Conservation (phyloP, 345 rosid species). For the Trapa incisa region DNA sequence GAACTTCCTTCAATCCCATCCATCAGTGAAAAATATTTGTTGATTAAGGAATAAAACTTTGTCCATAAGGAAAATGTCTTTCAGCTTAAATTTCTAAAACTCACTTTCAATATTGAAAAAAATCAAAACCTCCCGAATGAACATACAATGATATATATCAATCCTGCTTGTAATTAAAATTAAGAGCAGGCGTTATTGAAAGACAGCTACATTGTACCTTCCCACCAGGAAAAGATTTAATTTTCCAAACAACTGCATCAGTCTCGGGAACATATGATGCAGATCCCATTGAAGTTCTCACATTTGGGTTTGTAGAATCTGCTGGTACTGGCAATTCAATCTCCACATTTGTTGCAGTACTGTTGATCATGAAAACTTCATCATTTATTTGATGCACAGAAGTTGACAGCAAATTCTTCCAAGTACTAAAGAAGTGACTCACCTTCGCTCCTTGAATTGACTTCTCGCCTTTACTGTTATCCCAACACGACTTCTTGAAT, state of each 20-base stretch:
- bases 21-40: not conserved
- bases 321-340: constrained; percentile 52
- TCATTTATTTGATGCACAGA: not conserved
- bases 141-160: not conserved
- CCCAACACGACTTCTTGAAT: constrained; percentile 87
- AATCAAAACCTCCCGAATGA: not conserved
- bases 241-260: constrained; percentile 69
- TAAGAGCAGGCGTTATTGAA: not conserved
- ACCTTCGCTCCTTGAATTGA: constrained; percentile 95
- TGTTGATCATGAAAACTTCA: constrained; percentile 16
- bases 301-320: constrained; percentile 82
- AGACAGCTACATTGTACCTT: constrained; percentile 35
- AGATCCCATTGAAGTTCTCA: constrained; percentile 89
- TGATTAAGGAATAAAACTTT: not conserved
- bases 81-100: not conserved
- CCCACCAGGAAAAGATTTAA: constrained; percentile 69
- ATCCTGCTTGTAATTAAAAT: not conserved
- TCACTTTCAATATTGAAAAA: too few species aligned
- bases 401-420: constrained; percentile 1
- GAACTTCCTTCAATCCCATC: not conserved
- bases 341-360: constrained; percentile 70
- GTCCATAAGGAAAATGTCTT: not conserved
- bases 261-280: constrained; percentile 72
- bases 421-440: constrained; percentile 5
- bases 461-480: constrained; percentile 83